A percentile compares a stretch with the other conserved stretches of the same genome.
These are phyloP conservation scores for Paraphoma chrysanthemicola DNA, from an alignment of 2,329 filamentous ascomycete genomes.

Conservation along the genomic window DNA sequence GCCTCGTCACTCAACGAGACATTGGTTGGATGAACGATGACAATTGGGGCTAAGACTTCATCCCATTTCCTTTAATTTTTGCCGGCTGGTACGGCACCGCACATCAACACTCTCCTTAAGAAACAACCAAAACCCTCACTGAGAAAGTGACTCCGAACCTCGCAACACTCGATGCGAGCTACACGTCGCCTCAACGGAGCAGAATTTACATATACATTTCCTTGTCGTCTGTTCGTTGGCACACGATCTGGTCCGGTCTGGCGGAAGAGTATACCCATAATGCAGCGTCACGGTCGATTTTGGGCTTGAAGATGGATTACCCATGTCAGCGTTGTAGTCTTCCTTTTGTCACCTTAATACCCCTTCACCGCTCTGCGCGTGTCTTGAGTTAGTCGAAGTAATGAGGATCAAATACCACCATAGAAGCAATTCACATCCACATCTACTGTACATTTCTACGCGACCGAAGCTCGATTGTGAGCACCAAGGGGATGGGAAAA, in stretches of 20 bases:
- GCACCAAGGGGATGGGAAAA: background rate
- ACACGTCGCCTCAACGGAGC: conserved; percentile 46
- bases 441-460: conserved; percentile 1
- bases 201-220: conserved; percentile 21
- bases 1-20: conserved; percentile 38
- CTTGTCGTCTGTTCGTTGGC: conserved; percentile 20
- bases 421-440: conserved; percentile 13
- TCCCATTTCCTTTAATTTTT: background rate
- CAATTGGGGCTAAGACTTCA: conserved; percentile 41
- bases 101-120: conserved; percentile 30
- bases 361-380: conserved; percentile 8
- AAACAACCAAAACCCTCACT: conserved; percentile 37
- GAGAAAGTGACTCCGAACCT: conserved; percentile 50
- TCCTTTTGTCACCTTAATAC: conserved; percentile 15
- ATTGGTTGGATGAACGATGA: conserved; percentile 45
- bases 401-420: conserved; percentile 18
- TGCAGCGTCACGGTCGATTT: conserved; percentile 34
- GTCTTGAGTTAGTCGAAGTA: conserved; percentile 14
- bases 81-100: conserved; percentile 37
- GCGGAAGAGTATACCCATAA: conserved; percentile 45
- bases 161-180: conserved; percentile 38
- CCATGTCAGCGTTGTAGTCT: conserved; percentile 11
- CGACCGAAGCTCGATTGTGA: background rate
- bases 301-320: conserved; percentile 1
- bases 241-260: conserved; percentile 22